Conservation (phyloP, 2,329 filamentous ascomycete genomes). For the Graphilbum sp. region DNA sequence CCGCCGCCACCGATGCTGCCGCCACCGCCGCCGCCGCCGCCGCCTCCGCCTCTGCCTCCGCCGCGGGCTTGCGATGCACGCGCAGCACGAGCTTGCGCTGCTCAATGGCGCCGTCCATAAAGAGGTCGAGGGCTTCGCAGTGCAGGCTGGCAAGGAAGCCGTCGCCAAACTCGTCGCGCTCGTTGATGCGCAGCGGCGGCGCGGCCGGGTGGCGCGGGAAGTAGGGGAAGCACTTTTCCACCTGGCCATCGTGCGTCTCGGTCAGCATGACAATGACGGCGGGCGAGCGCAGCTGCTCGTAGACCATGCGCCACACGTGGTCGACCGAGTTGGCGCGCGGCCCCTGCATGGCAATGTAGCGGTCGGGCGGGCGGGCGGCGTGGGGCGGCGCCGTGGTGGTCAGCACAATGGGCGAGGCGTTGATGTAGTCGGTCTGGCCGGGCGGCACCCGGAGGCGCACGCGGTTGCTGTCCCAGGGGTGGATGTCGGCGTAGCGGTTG, state of each 20-base stretch:
- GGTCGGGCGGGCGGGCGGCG: slow-evolving; percentile 19
- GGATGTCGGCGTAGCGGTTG: slow-evolving; percentile 81
- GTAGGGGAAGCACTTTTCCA: slow-evolving; percentile 81
- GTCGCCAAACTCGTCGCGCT: slow-evolving; percentile 46
- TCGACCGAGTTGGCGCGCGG: slow-evolving; percentile 61
- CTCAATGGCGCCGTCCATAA: slow-evolving; percentile 42
- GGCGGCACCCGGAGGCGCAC: slow-evolving; percentile 65
- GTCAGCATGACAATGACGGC: slow-evolving; percentile 92
- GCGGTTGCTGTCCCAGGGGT: slow-evolving; percentile 77
- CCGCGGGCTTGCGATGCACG: slow-evolving; percentile 15
- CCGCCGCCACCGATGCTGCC: no score
- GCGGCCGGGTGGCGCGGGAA: slow-evolving; percentile 48
- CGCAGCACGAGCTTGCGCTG: slow-evolving; percentile 55
- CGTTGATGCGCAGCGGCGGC: slow-evolving; percentile 38
- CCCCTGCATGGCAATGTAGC: slow-evolving; percentile 88
- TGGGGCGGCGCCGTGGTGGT: slow-evolving; percentile 18
- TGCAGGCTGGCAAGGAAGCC: slow-evolving; percentile 53
- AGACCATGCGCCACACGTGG: slow-evolving; percentile 93
- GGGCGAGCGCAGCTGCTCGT: slow-evolving; percentile 54
- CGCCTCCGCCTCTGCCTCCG: no score
- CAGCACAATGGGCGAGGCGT: slow-evolving; percentile 57
- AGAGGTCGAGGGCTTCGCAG: slow-evolving; percentile 45
- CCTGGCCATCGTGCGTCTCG: slow-evolving; percentile 60
- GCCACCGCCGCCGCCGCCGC: background rate
- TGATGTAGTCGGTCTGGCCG: slow-evolving; percentile 62